Percentiles rank a stretch among this genome's conserved stretches.
Evolutionary conservation across 306 rosid genomes (phyloP).

Genomic region (Cucumis hystrix): DNA sequence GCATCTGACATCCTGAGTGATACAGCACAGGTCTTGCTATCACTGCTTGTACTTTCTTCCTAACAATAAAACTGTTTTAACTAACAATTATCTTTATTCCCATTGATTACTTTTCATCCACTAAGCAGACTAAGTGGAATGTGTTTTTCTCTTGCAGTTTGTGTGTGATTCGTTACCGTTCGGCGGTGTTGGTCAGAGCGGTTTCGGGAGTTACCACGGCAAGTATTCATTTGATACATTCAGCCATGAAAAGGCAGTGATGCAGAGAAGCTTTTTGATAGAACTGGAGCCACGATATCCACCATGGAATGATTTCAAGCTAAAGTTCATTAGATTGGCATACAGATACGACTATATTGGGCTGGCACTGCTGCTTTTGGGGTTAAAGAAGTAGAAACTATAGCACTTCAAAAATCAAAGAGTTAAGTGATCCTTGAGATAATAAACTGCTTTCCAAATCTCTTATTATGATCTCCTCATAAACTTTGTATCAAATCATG

Average conservation of each 20-base stretch:
- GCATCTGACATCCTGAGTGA: no score
- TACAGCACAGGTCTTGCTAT: no score
- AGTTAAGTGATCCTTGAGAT: not conserved
- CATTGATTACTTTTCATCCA: no score
- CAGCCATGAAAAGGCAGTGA: slow-evolving; percentile 79
- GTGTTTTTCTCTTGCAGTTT: slow-evolving; percentile 31
- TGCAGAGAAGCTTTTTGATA: slow-evolving; percentile 43
- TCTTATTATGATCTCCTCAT: not conserved
- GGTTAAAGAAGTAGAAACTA: slow-evolving; percentile 24
- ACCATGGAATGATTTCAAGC: slow-evolving; percentile 65
- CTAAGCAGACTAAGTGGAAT: not conserved
- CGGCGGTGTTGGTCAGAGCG: slow-evolving; percentile 57
- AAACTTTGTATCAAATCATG: not conserved
- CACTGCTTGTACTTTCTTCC: no score
- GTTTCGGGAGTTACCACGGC: slow-evolving; percentile 91
- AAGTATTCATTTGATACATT: slow-evolving; percentile 72
- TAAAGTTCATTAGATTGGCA: slow-evolving; percentile 54
- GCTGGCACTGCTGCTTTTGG: slow-evolving; percentile 32
- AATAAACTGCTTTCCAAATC: not conserved
- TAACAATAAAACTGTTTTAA: no score
- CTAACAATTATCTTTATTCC: no score
- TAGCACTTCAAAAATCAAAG: not conserved
- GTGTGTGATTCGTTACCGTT: slow-evolving; percentile 37
- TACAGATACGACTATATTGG: slow-evolving; percentile 51
- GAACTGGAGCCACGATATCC: slow-evolving; percentile 84